Conservation (phyloP, 768 basidiomycete species). For the Tylopilus cervinicoccineus region DNA sequence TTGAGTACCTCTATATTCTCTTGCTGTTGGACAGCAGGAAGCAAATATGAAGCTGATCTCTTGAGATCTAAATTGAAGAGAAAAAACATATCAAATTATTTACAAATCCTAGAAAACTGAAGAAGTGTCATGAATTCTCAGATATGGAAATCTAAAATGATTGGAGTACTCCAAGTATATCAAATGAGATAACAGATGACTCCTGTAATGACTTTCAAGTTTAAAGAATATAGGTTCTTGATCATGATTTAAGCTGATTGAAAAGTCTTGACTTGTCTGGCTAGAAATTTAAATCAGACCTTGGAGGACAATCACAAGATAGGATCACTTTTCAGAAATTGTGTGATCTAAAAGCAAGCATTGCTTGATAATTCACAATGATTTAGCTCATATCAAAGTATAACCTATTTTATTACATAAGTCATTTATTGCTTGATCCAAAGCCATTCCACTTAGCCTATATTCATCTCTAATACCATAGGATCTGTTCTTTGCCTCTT, state of each 20-base stretch:
- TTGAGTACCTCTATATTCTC: constrained; percentile 1
- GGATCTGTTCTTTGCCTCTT: neutral
- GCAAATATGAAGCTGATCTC: neutral
- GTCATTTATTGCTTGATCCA: neutral
- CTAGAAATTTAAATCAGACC: constrained; percentile 8
- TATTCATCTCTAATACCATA: neutral
- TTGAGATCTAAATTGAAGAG: neutral
- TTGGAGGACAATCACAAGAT: constrained; percentile 2
- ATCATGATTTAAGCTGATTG: constrained; percentile 1
- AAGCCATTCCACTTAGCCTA: neutral
- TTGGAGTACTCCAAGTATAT: constrained; percentile 1
- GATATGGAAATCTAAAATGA: constrained; percentile 7
- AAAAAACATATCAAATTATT: neutral
- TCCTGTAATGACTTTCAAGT: constrained; percentile 8
- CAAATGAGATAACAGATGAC: constrained; percentile 2
- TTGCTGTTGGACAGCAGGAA: neutral
- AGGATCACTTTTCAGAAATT: too few species aligned
- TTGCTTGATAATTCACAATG: too few species aligned
- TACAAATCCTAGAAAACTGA: neutral
- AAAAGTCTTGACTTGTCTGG: neutral
- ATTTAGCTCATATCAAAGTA: too few species aligned
- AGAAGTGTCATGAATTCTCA: constrained; percentile 4
- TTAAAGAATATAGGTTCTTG: neutral
- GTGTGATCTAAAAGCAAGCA: neutral
- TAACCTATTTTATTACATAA: neutral